Evolutionary conservation across 257 asterid species (phyloP).

Genomic region (Linderniella brevidens): DNA sequence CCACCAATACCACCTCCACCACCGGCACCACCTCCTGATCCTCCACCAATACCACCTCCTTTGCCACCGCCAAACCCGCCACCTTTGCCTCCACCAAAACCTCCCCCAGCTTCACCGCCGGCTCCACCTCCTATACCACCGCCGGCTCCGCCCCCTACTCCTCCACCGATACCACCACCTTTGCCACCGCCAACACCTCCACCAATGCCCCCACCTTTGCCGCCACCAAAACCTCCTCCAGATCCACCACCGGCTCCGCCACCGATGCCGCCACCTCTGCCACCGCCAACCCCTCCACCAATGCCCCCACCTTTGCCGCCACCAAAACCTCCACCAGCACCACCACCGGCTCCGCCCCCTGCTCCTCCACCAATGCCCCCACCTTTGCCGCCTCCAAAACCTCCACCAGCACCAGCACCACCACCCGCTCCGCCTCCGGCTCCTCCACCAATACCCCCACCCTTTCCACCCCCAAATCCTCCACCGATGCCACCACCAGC

Average conservation of each 20-base stretch:
- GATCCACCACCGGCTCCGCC: neutral
- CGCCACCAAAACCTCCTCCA: conserved; percentile 1
- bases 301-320: neutral
- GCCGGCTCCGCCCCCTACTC: no score
- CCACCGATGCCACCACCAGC: neutral
- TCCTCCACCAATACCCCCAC: neutral
- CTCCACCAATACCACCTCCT: no score
- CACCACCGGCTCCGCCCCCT: neutral
- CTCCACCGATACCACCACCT: no score
- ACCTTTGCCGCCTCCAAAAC: neutral
- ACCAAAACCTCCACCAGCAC: neutral
- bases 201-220: neutral
- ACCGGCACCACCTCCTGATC: no score
- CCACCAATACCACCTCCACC: neutral
- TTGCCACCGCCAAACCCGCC: no score
- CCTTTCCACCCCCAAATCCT: neutral
- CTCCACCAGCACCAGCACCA: neutral
- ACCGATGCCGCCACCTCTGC: neutral
- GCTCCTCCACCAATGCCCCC: neutral
- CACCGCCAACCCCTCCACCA: neutral
- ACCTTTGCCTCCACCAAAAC: no score
- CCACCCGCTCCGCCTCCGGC: neutral
- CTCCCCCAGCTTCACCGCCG: no score
- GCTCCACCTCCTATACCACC: no score
- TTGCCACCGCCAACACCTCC: neutral